Evolutionary conservation across 139 green algal genomes (phyloP), one percentile per base, ranked within the genome.

Genomic region (Coelastrella sp.): DNA sequence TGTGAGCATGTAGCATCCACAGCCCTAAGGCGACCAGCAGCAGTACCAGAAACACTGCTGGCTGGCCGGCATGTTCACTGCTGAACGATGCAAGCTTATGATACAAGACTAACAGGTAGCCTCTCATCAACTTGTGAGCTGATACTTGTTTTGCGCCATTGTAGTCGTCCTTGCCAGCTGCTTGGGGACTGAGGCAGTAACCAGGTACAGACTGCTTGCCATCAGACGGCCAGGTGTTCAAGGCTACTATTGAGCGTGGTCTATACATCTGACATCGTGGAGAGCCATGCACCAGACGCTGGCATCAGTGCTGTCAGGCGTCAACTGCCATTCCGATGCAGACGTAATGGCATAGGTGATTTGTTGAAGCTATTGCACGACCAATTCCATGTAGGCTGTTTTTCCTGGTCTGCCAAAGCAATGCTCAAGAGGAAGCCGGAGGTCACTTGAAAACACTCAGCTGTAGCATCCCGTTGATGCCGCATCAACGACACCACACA

Each of bases 11-110:
- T 10, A 84, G 59, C 10, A 60, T 22, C 73, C 85, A 84, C 24
- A 90, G 57, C 11, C 58, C 59, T 7, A 84, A 5, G 56, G 82
- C 15, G 70, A 83, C n/a, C 85, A 90, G 8, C 73, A 90, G 58
- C 74, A 84, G 25, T 14, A 83, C 14, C 7, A 19, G 20, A 20
- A 49, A 35, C 24, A 82, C 49, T 17, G 20, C 65, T 73, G n/a
- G 56, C 59, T 86, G 24, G 11, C 65, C 19, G 24, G 49, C 12
- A 56, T 27, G 82, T 27, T 87, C 82, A 49, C 65, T 35, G 27
- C 19, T 78, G 27, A 65, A 79, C 8, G 82, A 49, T 20, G 27
- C 17, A 17, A 78, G 65, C 65, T 66, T 79, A 49, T 79, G 65
- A 27, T 70, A 61, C 15, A 25, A n/a, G 8, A 49, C 27, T 15